A percentile compares a stretch with the other conserved stretches of the same genome.
Evolutionary conservation across 2,329 filamentous ascomycete species (phyloP).

Genomic region (Leptographium radiaticola): DNA sequence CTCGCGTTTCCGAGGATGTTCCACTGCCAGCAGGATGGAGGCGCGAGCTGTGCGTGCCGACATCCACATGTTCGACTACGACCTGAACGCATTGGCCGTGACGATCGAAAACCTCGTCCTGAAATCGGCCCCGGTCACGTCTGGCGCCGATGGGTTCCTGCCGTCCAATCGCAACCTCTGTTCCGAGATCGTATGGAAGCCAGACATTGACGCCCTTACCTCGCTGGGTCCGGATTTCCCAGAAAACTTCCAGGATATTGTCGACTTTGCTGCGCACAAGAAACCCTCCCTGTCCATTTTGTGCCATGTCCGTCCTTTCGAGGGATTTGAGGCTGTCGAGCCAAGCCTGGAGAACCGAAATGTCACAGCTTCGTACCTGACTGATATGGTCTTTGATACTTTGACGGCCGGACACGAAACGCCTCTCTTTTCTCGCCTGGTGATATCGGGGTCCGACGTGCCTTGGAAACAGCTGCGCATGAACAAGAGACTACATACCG

Average conservation of each 20-base stretch:
- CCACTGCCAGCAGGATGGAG: slow-evolving; percentile 21
- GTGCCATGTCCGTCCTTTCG: slow-evolving; percentile 13
- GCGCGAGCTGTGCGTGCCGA: slow-evolving; percentile 26
- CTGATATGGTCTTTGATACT: slow-evolving; percentile 14
- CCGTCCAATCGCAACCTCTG: slow-evolving; percentile 36
- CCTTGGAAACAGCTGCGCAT: slow-evolving; percentile 1
- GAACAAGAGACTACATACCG: background rate
- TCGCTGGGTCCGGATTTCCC: background rate
- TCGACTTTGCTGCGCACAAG: slow-evolving; percentile 25
- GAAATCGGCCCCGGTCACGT: slow-evolving; percentile 20
- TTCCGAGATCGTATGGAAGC: slow-evolving; percentile 33
- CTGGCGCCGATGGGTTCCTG: slow-evolving; percentile 24
- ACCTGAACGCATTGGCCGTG: slow-evolving; percentile 22
- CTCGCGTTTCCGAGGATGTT: slow-evolving; percentile 26
- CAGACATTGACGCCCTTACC: slow-evolving; percentile 19
- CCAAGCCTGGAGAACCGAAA: background rate
- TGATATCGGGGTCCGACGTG: slow-evolving; percentile 13
- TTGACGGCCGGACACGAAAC: slow-evolving; percentile 15
- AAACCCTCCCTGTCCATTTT: slow-evolving; percentile 24
- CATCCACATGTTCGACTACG: slow-evolving; percentile 28
- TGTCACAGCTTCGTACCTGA: background rate
- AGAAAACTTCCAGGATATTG: slow-evolving; percentile 13
- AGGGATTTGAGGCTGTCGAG: background rate
- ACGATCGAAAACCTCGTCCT: slow-evolving; percentile 32
- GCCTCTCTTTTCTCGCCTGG: slow-evolving; percentile 22